These are phyloP conservation scores for Claviceps maximensis DNA, from an alignment of 2,329 filamentous ascomycete genomes.

Conservation along the genomic window DNA sequence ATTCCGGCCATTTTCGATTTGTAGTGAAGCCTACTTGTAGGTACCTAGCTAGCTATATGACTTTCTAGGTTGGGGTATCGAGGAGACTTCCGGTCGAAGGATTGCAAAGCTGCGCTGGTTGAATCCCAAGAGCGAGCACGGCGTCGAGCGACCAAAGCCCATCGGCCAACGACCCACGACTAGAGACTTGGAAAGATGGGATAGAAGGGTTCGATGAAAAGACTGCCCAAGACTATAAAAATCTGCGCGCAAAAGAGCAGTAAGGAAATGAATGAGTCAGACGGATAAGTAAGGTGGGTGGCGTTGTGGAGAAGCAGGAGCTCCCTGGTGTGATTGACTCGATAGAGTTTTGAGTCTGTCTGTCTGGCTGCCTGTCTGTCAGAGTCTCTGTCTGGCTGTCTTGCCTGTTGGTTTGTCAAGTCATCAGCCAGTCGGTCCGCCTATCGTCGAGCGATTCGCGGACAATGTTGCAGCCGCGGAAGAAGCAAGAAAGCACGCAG, in stretches of 20 bases:
- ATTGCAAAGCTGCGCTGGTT: neutral
- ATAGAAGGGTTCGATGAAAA: neutral
- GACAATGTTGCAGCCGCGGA: neutral
- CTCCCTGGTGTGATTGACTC: neutral
- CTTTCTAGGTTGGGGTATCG: neutral
- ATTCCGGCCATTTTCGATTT: conserved; percentile 65
- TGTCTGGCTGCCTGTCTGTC: neutral
- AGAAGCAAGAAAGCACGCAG: neutral
- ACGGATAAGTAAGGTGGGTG: conserved; percentile 1
- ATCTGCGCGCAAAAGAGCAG: neutral
- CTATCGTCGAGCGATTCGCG: neutral
- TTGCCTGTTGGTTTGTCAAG: neutral
- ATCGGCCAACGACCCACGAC: no score
- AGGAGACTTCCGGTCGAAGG: neutral
- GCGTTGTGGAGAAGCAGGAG: neutral
- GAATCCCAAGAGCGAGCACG: neutral
- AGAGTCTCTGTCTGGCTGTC: neutral
- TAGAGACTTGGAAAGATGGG: neutral
- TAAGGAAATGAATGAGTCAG: conserved; percentile 3
- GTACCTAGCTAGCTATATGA: neutral
- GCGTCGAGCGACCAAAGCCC: neutral
- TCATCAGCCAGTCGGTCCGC: neutral
- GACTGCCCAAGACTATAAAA: neutral
- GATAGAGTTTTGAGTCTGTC: neutral
- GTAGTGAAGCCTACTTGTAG: neutral